These are phyloP conservation scores for Neofusicoccum ribis DNA, from an alignment of 2,329 filamentous ascomycete genomes.

Conservation along the genomic window DNA sequence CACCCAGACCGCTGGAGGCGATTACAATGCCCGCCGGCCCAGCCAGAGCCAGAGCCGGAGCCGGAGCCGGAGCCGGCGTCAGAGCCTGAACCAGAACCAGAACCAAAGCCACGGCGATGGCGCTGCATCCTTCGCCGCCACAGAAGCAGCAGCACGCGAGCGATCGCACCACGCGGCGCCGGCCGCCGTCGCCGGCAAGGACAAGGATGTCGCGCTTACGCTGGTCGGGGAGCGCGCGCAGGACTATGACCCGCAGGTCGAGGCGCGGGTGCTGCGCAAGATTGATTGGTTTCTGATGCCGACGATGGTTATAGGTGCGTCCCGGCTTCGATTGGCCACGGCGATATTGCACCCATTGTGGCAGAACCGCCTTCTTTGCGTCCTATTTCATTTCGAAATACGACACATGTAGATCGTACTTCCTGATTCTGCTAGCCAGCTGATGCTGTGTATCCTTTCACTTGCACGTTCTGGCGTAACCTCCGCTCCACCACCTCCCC, in stretches of 20 bases:
- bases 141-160: neutral
- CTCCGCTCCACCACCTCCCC: neutral
- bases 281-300: conserved; percentile 69
- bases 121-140: neutral
- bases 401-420: conserved; percentile 12
- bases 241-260: conserved; percentile 55
- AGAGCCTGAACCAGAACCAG: neutral
- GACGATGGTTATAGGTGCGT: conserved; percentile 54
- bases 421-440: conserved; percentile 7
- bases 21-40: neutral
- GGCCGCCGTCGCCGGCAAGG: conserved; percentile 21
- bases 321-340: neutral
- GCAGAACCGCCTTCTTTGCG: neutral
- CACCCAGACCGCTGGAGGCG: neutral
- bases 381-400: neutral
- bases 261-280: conserved; percentile 61
- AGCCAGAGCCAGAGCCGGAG: neutral
- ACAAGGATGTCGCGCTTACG: conserved; percentile 58
- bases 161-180: neutral
- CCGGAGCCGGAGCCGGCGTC: neutral
- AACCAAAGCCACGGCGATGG: neutral
- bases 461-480: neutral
- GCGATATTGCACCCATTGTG: neutral
- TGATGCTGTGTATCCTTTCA: neutral
- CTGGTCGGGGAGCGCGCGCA: conserved; percentile 61